Percentiles rank a stretch among this genome's conserved stretches.
Conservation (phyloP, 768 basidiomycete species). For the Pleurotus citrinopileatus region DNA sequence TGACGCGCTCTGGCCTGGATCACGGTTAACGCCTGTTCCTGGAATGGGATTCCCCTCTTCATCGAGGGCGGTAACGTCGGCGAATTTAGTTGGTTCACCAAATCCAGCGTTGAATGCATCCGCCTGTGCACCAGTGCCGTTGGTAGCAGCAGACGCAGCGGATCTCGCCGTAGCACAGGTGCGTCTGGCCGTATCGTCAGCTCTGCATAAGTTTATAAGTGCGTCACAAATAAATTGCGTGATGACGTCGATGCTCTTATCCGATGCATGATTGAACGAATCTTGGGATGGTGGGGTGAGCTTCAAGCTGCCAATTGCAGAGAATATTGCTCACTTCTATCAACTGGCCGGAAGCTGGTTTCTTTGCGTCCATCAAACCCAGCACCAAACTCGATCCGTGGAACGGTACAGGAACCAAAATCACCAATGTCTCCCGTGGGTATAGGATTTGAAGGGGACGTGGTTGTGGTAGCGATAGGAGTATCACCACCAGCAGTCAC, state of each 20-base stretch:
- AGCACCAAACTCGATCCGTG: constrained; percentile 54
- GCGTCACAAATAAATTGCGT: constrained; percentile 55
- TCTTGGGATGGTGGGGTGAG: constrained; percentile 17
- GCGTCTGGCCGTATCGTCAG: constrained; percentile 49
- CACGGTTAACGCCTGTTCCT: constrained; percentile 21
- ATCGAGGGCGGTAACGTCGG: constrained; percentile 32
- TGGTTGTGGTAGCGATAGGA: constrained; percentile 16
- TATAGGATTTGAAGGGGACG: constrained; percentile 18
- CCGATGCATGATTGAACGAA: constrained; percentile 53
- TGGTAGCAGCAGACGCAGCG: constrained; percentile 37
- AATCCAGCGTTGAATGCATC: constrained; percentile 49
- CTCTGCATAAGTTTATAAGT: constrained; percentile 49
- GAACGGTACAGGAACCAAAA: constrained; percentile 56
- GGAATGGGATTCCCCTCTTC: constrained; percentile 33
- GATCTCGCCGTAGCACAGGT: constrained; percentile 41
- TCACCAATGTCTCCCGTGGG: constrained; percentile 27
- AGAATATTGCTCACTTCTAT: constrained; percentile 31
- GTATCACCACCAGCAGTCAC: constrained; percentile 24
- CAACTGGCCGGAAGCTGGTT: constrained; percentile 55
- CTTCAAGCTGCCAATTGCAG: not conserved
- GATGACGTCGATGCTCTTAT: constrained; percentile 55
- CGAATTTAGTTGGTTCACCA: constrained; percentile 40
- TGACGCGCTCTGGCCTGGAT: not conserved
- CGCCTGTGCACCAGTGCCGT: constrained; percentile 50
- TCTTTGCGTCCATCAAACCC: constrained; percentile 59